phyloP scores from a whole-genome alignment of 495 filamentous ascomycete genomes.

The Talaromyces stipitatus region DNA sequence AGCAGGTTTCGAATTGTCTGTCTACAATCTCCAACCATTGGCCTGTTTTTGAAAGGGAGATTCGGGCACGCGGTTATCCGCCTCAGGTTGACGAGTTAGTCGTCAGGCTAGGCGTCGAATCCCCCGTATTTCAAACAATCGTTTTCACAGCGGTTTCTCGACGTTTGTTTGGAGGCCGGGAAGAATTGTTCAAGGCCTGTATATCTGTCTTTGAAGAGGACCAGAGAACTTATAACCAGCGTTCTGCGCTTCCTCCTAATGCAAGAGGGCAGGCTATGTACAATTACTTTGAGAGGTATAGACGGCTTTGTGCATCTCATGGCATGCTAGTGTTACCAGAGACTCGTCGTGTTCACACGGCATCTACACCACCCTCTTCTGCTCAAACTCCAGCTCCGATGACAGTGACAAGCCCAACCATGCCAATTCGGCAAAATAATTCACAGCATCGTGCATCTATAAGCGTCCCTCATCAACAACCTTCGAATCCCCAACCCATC shows the following conservation, averaged over 20 bases:
- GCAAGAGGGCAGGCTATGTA: neutral
- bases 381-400: neutral
- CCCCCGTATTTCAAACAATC: slow-evolving; percentile 48
- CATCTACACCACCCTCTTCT: neutral
- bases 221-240: slow-evolving; percentile 11
- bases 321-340: neutral
- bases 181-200: slow-evolving; percentile 5
- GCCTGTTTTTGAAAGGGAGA: slow-evolving; percentile 14
- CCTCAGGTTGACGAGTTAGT: slow-evolving; percentile 55
- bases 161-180: slow-evolving; percentile 12
- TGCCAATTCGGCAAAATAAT: neutral
- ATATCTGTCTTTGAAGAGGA: slow-evolving; percentile 14
- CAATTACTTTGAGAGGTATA: neutral
- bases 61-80: slow-evolving; percentile 42
- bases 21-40: slow-evolving; percentile 24
- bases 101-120: slow-evolving; percentile 38
- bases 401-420: neutral
- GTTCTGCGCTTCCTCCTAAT: neutral
- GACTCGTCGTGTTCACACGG: neutral
- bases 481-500: neutral
- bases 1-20: slow-evolving; percentile 26
- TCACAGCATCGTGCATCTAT: neutral
- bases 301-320: neutral
- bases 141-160: slow-evolving; percentile 49
- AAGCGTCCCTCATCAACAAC: neutral